These are phyloP conservation scores for Didymellaceae sp. DNA, from an alignment of 2,329 filamentous ascomycete genomes.

Conservation along the genomic window DNA sequence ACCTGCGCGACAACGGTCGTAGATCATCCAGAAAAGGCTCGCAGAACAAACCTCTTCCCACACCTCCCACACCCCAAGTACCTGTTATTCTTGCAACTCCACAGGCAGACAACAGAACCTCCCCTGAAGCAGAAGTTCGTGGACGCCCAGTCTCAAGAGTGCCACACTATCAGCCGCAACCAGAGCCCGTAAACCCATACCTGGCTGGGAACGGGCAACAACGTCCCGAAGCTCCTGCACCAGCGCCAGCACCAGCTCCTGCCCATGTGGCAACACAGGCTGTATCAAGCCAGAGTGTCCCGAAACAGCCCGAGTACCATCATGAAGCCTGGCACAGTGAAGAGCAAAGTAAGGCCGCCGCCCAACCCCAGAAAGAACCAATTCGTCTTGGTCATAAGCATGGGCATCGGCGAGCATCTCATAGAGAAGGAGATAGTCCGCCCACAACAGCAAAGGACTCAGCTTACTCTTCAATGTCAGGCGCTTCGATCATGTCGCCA, in stretches of 20 bases:
- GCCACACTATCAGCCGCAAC: conserved; percentile 24
- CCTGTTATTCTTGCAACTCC: conserved; percentile 11
- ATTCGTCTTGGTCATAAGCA: conserved; percentile 14
- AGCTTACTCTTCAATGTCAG: conserved; percentile 49
- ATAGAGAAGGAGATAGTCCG: conserved; percentile 37
- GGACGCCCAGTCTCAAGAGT: conserved; percentile 23
- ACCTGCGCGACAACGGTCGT: conserved; percentile 41
- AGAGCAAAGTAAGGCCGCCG: conserved; percentile 24
- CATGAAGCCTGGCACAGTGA: conserved; percentile 31
- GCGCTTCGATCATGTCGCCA: conserved; percentile 42
- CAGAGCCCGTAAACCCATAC: conserved; percentile 24
- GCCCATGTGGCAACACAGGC: conserved; percentile 23
- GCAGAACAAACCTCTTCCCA: conserved; percentile 47
- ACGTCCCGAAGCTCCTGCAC: background rate
- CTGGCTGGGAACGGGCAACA: conserved; percentile 20
- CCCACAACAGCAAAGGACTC: conserved; percentile 47
- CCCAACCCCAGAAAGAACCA: conserved; percentile 12
- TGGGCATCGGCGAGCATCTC: conserved; percentile 17
- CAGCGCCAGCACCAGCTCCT: conserved; percentile 1
- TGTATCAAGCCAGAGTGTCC: conserved; percentile 4
- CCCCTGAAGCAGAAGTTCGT: conserved; percentile 22
- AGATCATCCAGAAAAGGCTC: conserved; percentile 43
- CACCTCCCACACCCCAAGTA: conserved; percentile 16
- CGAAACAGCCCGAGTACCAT: conserved; percentile 29
- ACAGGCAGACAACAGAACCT: conserved; percentile 10